Evolutionary conservation across 371 early-diverging fungal species (phyloP).

Genomic region (Apophysomyces sp.): DNA sequence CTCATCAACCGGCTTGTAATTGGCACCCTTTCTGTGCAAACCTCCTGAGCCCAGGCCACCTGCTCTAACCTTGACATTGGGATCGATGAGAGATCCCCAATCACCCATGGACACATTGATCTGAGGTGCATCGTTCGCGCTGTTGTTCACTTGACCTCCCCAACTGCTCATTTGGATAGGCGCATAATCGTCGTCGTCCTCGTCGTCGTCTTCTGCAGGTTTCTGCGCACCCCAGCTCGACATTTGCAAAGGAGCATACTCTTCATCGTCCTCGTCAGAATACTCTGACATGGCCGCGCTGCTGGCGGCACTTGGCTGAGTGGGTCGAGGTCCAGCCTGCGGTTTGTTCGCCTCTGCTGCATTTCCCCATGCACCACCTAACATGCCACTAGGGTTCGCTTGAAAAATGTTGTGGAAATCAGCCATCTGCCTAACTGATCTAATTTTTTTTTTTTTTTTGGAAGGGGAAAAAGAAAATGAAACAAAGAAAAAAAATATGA

Average conservation of each 20-base stretch:
- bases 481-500: neutral
- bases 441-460: neutral
- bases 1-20: constrained; percentile 49
- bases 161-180: constrained; percentile 12
- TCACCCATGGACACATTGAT: constrained; percentile 26
- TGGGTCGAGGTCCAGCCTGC: neutral
- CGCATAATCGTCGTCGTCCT: constrained; percentile 12
- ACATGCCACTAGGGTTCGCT: neutral
- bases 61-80: constrained; percentile 31
- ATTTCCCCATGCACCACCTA: constrained; percentile 1
- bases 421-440: neutral
- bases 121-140: constrained; percentile 19
- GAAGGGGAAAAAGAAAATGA: neutral
- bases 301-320: neutral
- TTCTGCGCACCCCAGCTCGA: constrained; percentile 15
- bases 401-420: constrained; percentile 4
- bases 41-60: constrained; percentile 45
- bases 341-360: neutral
- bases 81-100: constrained; percentile 44
- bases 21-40: constrained; percentile 44
- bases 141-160: constrained; percentile 6
- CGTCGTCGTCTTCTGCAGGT: neutral
- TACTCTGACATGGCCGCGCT: constrained; percentile 5
- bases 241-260: constrained; percentile 16
- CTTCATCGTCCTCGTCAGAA: constrained; percentile 14